Evolutionary conservation across 2,329 filamentous ascomycete genomes (phyloP).

Genomic region (Epichloe sp.): DNA sequence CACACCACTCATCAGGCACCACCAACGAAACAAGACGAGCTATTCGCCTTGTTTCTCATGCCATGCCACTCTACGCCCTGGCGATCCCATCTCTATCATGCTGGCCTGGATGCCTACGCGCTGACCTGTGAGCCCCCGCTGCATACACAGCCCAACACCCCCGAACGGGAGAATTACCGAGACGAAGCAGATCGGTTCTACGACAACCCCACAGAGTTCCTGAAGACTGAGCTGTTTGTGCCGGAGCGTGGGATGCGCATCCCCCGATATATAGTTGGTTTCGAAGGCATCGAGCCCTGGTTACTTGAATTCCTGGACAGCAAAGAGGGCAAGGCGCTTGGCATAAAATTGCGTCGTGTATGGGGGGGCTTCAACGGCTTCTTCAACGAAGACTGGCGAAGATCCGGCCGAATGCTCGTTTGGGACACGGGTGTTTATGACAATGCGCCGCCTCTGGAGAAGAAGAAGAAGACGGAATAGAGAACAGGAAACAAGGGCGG

Average conservation of each 20-base stretch:
- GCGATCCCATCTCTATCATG: conserved; percentile 74
- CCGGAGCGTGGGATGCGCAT: conserved; percentile 13
- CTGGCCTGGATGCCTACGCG: conserved; percentile 65
- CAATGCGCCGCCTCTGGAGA: not conserved
- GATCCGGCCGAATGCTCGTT: conserved; percentile 43
- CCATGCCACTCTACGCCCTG: conserved; percentile 95
- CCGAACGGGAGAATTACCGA: conserved; percentile 54
- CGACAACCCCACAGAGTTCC: conserved; percentile 43
- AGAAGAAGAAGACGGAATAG: too few relatives aligned
- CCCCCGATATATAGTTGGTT: conserved; percentile 47
- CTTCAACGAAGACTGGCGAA: conserved; percentile 48
- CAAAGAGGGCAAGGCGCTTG: conserved; percentile 25
- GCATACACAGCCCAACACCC: conserved; percentile 41
- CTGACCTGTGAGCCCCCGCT: conserved; percentile 85
- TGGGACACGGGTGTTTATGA: conserved; percentile 37
- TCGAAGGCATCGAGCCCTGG: conserved; percentile 41
- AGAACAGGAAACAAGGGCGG: too few relatives aligned
- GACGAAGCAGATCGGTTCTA: conserved; percentile 94
- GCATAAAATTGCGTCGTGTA: conserved; percentile 30
- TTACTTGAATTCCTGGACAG: conserved; percentile 32
- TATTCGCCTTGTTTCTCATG: conserved; percentile 73
- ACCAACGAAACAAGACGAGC: conserved; percentile 25
- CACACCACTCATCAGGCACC: conserved; percentile 9
- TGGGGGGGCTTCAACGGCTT: conserved; percentile 50
- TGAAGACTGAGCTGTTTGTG: conserved; percentile 38